These are phyloP conservation scores for Talaromyces marneffei DNA, from an alignment of 2,329 filamentous ascomycete genomes.

Conservation along the genomic window DNA sequence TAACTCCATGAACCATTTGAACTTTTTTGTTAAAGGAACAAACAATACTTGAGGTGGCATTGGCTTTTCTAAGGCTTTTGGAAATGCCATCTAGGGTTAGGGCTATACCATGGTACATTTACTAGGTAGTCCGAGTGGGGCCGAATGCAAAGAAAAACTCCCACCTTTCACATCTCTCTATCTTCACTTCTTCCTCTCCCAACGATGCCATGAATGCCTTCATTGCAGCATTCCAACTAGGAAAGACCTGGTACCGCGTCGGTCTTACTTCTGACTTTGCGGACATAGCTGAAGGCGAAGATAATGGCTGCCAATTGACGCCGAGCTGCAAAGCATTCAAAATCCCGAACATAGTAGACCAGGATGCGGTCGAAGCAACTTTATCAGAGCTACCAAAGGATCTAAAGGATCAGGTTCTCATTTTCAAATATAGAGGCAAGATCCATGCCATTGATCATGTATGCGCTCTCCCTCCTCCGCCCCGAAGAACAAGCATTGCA, in stretches of 20 bases:
- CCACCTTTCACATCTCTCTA: background rate
- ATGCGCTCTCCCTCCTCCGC: background rate
- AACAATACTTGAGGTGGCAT: too few species aligned
- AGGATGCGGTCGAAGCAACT: constrained; percentile 21
- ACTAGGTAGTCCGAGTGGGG: too few species aligned
- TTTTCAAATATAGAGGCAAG: constrained; percentile 59
- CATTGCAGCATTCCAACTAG: constrained; percentile 17
- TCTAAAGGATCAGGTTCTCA: constrained; percentile 56
- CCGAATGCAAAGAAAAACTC: background rate
- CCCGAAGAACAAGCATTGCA: too few species aligned
- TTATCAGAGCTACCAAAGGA: constrained; percentile 34
- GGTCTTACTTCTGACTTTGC: constrained; percentile 54
- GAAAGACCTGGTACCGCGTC: constrained; percentile 48
- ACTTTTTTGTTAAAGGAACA: too few species aligned
- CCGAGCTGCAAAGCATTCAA: constrained; percentile 57
- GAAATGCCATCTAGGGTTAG: too few species aligned
- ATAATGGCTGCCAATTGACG: constrained; percentile 31
- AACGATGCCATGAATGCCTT: constrained; percentile 10
- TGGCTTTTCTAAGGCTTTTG: too few species aligned
- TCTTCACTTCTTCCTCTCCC: background rate
- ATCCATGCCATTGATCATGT: constrained; percentile 67
- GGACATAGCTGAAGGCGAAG: constrained; percentile 42
- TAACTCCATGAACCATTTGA: too few species aligned
- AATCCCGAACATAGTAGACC: constrained; percentile 38
- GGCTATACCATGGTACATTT: too few species aligned